A percentile compares a stretch with the other conserved stretches of the same genome.
Conservation (phyloP, 2,329 filamentous ascomycete genomes). For the Aspergillus flavus region DNA sequence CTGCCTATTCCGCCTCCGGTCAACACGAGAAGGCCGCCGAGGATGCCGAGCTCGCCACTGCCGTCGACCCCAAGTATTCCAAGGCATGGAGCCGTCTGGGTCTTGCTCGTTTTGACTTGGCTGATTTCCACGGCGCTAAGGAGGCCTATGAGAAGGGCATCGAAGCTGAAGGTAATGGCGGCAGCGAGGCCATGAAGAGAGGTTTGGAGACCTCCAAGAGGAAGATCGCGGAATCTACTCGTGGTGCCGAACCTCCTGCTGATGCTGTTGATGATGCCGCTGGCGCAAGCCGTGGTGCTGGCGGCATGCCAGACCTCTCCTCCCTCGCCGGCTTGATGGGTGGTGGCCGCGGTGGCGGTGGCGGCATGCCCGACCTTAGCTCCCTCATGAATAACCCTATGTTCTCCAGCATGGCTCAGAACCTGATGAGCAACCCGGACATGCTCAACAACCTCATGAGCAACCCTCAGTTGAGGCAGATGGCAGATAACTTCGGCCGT, state of each 20-base stretch:
- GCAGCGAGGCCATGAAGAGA: slow-evolving; percentile 96
- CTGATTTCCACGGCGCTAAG: slow-evolving; percentile 88
- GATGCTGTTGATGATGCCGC: slow-evolving; percentile 55
- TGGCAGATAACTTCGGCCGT: slow-evolving; percentile 75
- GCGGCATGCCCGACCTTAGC: slow-evolving; percentile 80
- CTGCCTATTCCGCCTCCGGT: slow-evolving; percentile 81
- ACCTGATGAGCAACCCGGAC: slow-evolving; percentile 94
- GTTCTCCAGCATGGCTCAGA: slow-evolving; percentile 97
- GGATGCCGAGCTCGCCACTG: slow-evolving; percentile 89
- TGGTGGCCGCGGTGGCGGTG: slow-evolving; percentile 59
- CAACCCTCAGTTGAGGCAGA: slow-evolving; percentile 84
- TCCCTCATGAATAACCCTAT: slow-evolving; percentile 96
- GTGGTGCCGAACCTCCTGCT: slow-evolving; percentile 53
- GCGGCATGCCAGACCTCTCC: slow-evolving; percentile 72
- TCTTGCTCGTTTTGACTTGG: slow-evolving; percentile 86
- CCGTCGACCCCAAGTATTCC: slow-evolving; percentile 87
- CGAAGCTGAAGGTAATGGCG: slow-evolving; percentile 88
- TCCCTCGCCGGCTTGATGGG: slow-evolving; percentile 74
- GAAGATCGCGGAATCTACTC: slow-evolving; percentile 77
- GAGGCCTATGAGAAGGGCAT: slow-evolving; percentile 94
- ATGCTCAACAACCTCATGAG: slow-evolving; percentile 90
- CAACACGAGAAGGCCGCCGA: slow-evolving; percentile 82
- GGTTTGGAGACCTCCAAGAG: slow-evolving; percentile 92
- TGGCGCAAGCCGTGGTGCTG: slow-evolving; percentile 47
- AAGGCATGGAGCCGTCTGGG: slow-evolving; percentile 96